Conservation (phyloP, 176 grass and related monocot genomes). For the Ananas comosus region DNA sequence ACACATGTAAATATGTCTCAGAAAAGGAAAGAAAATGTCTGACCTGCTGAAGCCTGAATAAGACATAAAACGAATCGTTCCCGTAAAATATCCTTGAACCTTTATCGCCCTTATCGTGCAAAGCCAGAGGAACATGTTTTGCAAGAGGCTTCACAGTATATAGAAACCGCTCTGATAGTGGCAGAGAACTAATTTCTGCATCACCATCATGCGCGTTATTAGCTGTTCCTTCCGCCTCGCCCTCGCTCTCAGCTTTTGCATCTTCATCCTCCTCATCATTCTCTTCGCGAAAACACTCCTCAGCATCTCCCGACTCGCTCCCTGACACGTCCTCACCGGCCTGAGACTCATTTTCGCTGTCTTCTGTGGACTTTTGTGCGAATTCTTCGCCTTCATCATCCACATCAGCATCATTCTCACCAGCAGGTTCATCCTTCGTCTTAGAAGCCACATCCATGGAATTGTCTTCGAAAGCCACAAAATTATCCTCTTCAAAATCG, state of each 20-base stretch:
- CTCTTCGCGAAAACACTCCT: slow-evolving; percentile 45
- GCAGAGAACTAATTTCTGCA: slow-evolving; percentile 34
- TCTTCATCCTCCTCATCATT: slow-evolving; percentile 50
- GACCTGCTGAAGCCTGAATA: slow-evolving; percentile 67
- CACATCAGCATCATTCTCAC: slow-evolving; percentile 18
- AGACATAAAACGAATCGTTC: slow-evolving; percentile 55
- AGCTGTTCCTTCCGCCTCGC: slow-evolving; percentile 35
- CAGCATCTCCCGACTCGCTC: slow-evolving; percentile 22
- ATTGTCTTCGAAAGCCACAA: slow-evolving; percentile 30
- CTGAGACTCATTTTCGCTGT: slow-evolving; percentile 17
- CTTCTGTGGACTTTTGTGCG: slow-evolving; percentile 14
- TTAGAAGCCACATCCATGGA: slow-evolving; percentile 3
- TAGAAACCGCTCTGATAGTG: slow-evolving; percentile 26
- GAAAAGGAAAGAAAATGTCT: slow-evolving; percentile 5
- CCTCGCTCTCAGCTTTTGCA: slow-evolving; percentile 51
- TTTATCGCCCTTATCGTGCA: slow-evolving; percentile 24
- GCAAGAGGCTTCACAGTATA: slow-evolving; percentile 37
- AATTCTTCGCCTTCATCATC: slow-evolving; percentile 22
- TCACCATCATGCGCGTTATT: slow-evolving; percentile 11
- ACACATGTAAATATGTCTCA: too few relatives aligned
- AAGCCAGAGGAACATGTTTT: slow-evolving; percentile 36
- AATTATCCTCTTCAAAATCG: slow-evolving; percentile 44
- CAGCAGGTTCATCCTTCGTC: slow-evolving; percentile 23
- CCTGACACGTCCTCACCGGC: slow-evolving; percentile 21
- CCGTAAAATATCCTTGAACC: slow-evolving; percentile 48